phyloP scores from a whole-genome alignment of 805 yeast genomes.

The Clavispora vitiphila region DNA sequence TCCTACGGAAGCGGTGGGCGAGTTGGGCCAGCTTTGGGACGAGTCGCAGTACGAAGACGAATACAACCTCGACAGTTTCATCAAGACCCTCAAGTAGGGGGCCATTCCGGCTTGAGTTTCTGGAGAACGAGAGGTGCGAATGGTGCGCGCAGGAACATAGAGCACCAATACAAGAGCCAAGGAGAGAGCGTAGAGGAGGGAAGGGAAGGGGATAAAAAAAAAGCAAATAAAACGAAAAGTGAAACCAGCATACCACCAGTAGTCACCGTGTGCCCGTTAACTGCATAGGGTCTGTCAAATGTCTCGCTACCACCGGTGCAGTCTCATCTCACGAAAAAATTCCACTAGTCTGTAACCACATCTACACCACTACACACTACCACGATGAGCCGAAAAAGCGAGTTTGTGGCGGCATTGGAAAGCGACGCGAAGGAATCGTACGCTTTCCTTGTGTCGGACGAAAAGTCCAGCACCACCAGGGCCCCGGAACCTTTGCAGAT shows the following conservation, averaged over 20 bases:
- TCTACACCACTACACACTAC: neutral
- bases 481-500: slow-evolving; percentile 22
- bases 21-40: slow-evolving; percentile 93
- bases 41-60: slow-evolving; percentile 95
- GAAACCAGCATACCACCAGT: too few species aligned
- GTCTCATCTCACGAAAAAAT: neutral
- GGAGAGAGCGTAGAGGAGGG: neutral
- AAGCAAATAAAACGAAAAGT: too few species aligned
- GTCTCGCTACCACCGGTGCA: neutral
- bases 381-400: neutral
- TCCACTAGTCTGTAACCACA: neutral
- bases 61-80: slow-evolving; percentile 88
- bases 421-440: slow-evolving; percentile 55
- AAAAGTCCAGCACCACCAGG: slow-evolving; percentile 54
- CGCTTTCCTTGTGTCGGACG: slow-evolving; percentile 67
- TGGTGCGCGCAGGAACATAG: neutral
- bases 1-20: slow-evolving; percentile 83
- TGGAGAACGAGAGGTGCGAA: too few species aligned
- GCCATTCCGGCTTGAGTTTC: too few species aligned
- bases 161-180: too few species aligned
- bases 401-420: slow-evolving; percentile 26
- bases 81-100: slow-evolving; percentile 63
- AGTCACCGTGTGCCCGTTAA: too few species aligned
- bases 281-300: too few species aligned
- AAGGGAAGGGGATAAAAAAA: too few species aligned